Evolutionary conservation across 352 stramenopile genomes (phyloP), one percentile per base, ranked within the genome.

Genomic region (Globisporangium cederbergense): DNA sequence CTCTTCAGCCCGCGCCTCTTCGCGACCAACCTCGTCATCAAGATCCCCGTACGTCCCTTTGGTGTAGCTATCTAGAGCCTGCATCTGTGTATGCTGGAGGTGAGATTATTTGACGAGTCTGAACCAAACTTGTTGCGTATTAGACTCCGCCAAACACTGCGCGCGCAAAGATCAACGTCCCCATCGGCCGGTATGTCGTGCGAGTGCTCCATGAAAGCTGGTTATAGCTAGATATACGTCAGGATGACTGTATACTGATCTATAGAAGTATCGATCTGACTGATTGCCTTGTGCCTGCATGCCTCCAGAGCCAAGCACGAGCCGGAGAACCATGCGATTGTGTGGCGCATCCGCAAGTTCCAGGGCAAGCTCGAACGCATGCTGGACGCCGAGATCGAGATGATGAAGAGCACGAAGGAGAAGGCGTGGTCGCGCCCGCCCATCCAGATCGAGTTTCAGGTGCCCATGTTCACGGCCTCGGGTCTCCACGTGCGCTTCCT

Each of bases 391-490:
- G 96, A 99, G 64, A 92, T 99, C 34, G 93, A 98, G 70, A 95
- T 99, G 69, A 95, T 99, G 72, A 97, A 97, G 52, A 98, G 88
- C 53, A 98, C 97, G 7, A 90, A 97, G 65, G 90, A 98, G 58
- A 99, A 99, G 65, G 78, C 91, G 54, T 99, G 97, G 97, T 97
- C 81, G 56, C 82, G 96, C 38, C 97, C 97, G 36, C 96, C 97
- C 0, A 98, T 99, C 62, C 94, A 97, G 77, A 90, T 98, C 50
- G 97, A 99, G 59, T 99, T 99, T 67, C 93, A 98, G 63, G 83
- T 99, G 64, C 97, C 97, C 32, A 99, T 99, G 97, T 99, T 99
- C 79, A 99, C 96, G 25, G 88, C 95, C 8, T 99, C 95, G 36
- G 97, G 97, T 10, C 88, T 99, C 9, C 95, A 99, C 74, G 97